Evolutionary conservation across 1,284 basidiomycete genomes (phyloP).

Genomic region (Tylopilus sp.): DNA sequence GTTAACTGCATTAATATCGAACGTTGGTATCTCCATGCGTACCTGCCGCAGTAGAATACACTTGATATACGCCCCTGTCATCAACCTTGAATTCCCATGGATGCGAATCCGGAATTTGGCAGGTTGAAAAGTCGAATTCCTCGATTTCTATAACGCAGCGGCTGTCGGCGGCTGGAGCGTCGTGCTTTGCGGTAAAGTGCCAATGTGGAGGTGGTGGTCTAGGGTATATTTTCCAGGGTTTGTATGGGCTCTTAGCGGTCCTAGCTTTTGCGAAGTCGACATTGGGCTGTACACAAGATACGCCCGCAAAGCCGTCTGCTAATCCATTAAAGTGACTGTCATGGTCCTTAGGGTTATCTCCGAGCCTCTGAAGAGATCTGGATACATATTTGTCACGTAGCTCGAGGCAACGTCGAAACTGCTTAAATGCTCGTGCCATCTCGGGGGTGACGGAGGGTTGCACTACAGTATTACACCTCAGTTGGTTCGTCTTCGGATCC

Average conservation of each 20-base stretch:
- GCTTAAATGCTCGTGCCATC: conserved; percentile 60
- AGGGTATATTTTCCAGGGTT: conserved; percentile 88
- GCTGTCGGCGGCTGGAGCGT: conserved; percentile 56
- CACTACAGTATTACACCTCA: conserved; percentile 28
- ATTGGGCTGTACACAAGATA: conserved; percentile 71
- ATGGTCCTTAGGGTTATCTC: conserved; percentile 90
- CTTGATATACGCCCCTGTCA: conserved; percentile 85
- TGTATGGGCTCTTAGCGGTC: conserved; percentile 45
- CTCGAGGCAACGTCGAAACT: conserved; percentile 80
- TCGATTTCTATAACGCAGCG: conserved; percentile 49
- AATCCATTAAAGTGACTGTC: conserved; percentile 77
- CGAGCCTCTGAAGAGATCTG: conserved; percentile 83
- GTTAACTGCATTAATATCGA: not conserved
- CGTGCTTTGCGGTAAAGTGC: conserved; percentile 77
- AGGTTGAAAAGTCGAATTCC: conserved; percentile 72
- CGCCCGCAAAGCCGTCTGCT: conserved; percentile 63
- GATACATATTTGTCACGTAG: conserved; percentile 92
- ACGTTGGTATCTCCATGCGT: conserved; percentile 15
- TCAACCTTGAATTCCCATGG: conserved; percentile 76
- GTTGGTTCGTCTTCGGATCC: conserved; percentile 8
- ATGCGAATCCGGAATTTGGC: conserved; percentile 71
- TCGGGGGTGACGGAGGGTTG: conserved; percentile 59
- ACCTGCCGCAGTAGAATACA: conserved; percentile 64
- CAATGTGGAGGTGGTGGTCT: conserved; percentile 91
- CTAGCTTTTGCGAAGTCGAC: conserved; percentile 49